phyloP scores from a whole-genome alignment of 2,329 filamentous ascomycete genomes.

The Chrysosporium queenslandicum region DNA sequence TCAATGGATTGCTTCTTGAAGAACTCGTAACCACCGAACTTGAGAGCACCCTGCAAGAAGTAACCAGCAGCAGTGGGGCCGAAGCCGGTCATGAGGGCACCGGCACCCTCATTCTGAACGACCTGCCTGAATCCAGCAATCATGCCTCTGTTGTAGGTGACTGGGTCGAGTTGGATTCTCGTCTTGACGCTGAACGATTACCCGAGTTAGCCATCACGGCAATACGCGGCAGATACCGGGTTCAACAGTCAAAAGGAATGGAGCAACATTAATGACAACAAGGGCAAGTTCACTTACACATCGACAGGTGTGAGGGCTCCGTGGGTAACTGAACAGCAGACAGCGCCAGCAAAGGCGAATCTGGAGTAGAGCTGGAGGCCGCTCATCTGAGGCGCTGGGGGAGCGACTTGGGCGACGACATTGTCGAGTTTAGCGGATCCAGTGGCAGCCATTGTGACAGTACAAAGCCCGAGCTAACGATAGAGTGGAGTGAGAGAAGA shows the following conservation, averaged over 20 bases:
- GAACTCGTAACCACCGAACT: constrained; percentile 91
- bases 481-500: constrained; percentile 10
- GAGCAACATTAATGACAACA: not conserved
- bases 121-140: constrained; percentile 81
- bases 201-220: constrained; percentile 20
- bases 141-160: constrained; percentile 78
- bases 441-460: constrained; percentile 15
- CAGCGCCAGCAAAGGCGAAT: constrained; percentile 92
- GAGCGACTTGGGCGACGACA: not conserved
- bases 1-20: constrained; percentile 91
- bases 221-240: not conserved
- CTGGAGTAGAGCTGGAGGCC: constrained; percentile 75
- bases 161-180: constrained; percentile 84
- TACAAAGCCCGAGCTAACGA: constrained; percentile 1
- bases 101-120: constrained; percentile 71
- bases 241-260: not conserved
- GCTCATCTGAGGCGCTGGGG: constrained; percentile 16
- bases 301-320: constrained; percentile 94
- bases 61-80: constrained; percentile 82
- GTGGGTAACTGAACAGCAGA: constrained; percentile 98
- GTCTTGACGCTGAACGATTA: constrained; percentile 67
- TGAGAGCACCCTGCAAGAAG: constrained; percentile 88
- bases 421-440: constrained; percentile 10
- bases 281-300: constrained; percentile 84
- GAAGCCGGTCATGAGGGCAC: constrained; percentile 73